phyloP scores from a whole-genome alignment of 2,329 filamentous ascomycete genomes.

The Pyrenophora seminiperda region DNA sequence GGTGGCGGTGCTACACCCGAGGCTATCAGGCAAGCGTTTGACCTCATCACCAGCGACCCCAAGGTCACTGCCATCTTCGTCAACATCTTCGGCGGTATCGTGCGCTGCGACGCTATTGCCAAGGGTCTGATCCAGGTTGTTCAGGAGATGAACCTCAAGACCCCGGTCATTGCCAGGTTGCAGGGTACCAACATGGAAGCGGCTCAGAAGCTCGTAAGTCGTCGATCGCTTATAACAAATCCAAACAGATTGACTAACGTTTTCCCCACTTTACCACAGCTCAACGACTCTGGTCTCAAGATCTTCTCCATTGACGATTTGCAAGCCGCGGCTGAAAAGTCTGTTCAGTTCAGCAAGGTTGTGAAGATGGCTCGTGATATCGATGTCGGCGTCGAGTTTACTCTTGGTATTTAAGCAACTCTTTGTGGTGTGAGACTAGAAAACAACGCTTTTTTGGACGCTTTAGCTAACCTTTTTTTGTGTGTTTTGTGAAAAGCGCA shows the following conservation, averaged over 20 bases:
- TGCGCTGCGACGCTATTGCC: slow-evolving; percentile 96
- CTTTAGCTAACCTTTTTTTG: too few relatives aligned
- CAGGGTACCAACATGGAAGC: slow-evolving; percentile 98
- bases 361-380: slow-evolving; percentile 98
- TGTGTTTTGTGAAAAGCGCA: too few relatives aligned
- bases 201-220: slow-evolving; percentile 75
- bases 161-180: slow-evolving; percentile 93
- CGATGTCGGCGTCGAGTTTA: slow-evolving; percentile 78
- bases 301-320: slow-evolving; percentile 99
- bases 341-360: slow-evolving; percentile 98
- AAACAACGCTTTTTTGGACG: slow-evolving; percentile 2
- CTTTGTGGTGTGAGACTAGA: slow-evolving; percentile 4
- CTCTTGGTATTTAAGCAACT: slow-evolving; percentile 71
- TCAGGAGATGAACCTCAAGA: slow-evolving; percentile 91
- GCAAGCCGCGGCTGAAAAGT: slow-evolving; percentile 95
- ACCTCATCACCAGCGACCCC: slow-evolving; percentile 96
- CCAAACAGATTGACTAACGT: not conserved
- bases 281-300: slow-evolving; percentile 98
- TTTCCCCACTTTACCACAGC: slow-evolving; percentile 52
- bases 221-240: too few relatives aligned
- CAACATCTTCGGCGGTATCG: slow-evolving; percentile 99
- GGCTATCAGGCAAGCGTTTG: slow-evolving; percentile 96
- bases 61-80: slow-evolving; percentile 99
- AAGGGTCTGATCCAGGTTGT: slow-evolving; percentile 95
- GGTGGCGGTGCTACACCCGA: slow-evolving; percentile 96